Evolutionary conservation across 2,329 filamentous ascomycete genomes (phyloP), one percentile per base, ranked within the genome.

Genomic region (Hypoxylon sp.): DNA sequence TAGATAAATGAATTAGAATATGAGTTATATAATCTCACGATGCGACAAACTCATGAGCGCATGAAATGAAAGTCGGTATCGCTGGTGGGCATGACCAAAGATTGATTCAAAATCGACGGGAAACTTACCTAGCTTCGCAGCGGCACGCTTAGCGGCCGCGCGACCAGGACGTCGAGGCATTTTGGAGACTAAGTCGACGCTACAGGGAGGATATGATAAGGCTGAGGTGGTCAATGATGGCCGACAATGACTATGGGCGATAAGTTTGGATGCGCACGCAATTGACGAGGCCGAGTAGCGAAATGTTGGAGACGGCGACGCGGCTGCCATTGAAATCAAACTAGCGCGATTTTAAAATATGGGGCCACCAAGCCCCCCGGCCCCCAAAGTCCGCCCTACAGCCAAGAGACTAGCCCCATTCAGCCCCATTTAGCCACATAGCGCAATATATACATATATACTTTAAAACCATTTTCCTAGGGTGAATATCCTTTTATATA

Each of bases 101-200:
- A 43, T 62, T 34, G 11, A 56, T 50, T 7, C n/a, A 29, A 7
- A 14, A 52, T 16, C 11, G 21, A 32, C 16, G 19, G 32, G 12
- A 6, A 34, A 72, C 77, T 66, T 74, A 82, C 81, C 81, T 43
- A 82, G 76, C 29, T 80, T 81, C 30, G 79, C 78, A 43, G 80
- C 79, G 25, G 81, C 81, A 60, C 80, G 79, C 71, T 80, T 78
- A 45, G 81, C 81, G 47, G 81, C 81, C 27, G 81, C 81, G 63
- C 81, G 80, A 64, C 80, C 79, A 21, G 81, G 81, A 52, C 81
- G 77, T 43, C 77, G 78, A 70, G 74, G 76, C 76, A 77, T 77
- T 8, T 23, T 64, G 14, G 16, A 19, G 23, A 21, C 23, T n/a
- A 37, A 47, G 8, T 14, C 8, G 23, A 11, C 3, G 41, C 14